A percentile compares a stretch with the other conserved stretches of the same genome.
These are phyloP conservation scores for Plenodomus lindquistii DNA, from an alignment of 2,329 filamentous ascomycete species.

Conservation along the genomic window DNA sequence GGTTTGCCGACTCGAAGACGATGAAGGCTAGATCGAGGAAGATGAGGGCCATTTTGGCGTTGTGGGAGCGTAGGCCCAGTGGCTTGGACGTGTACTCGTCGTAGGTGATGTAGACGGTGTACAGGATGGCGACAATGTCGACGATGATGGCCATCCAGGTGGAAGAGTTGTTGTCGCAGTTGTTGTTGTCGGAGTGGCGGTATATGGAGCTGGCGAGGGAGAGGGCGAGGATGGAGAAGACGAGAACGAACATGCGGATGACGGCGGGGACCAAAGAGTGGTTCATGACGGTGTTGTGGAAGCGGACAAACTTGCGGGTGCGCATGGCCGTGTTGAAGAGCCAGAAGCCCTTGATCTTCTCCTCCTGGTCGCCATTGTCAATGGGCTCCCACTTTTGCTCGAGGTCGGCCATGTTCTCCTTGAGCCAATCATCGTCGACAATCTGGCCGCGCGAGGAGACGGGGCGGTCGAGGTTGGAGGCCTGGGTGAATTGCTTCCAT, in stretches of 20 bases:
- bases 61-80: conserved; percentile 79
- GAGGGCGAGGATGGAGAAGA: conserved; percentile 80
- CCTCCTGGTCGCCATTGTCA: conserved; percentile 55
- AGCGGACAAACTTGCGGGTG: conserved; percentile 60
- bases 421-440: conserved; percentile 52
- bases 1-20: conserved; percentile 93
- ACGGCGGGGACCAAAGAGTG: conserved; percentile 84
- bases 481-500: conserved; percentile 45
- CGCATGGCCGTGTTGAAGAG: conserved; percentile 53
- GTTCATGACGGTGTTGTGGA: conserved; percentile 71
- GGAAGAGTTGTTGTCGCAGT: conserved; percentile 59
- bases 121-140: conserved; percentile 84
- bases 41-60: conserved; percentile 85
- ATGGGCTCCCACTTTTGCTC: conserved; percentile 58
- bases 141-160: conserved; percentile 88
- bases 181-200: conserved; percentile 46
- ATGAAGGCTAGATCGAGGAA: conserved; percentile 95
- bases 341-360: conserved; percentile 55
- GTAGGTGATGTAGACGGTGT: conserved; percentile 90
- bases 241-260: conserved; percentile 80
- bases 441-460: conserved; percentile 39
- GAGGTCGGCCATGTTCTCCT: conserved; percentile 53
- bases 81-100: conserved; percentile 97
- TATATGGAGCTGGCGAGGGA: conserved; percentile 78
- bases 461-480: conserved; percentile 34